Evolutionary conservation across 345 rosid species (phyloP), one percentile per base, ranked within the genome.

Genomic region (Adansonia digitata): DNA sequence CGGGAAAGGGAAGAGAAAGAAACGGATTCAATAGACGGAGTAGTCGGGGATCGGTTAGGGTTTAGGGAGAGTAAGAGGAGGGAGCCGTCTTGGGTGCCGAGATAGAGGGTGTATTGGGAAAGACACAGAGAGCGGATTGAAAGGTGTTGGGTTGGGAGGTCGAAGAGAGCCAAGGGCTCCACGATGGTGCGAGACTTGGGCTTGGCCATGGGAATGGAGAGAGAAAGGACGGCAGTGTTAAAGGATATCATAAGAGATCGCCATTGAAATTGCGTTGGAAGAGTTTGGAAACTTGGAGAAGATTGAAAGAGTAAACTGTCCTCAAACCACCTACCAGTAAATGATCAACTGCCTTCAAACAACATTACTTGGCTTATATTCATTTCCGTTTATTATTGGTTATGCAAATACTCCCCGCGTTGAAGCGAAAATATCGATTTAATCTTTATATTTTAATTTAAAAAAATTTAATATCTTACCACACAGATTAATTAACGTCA

Each of bases 71-170:
- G 88, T 24, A 90, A 75, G 61, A 89, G 29, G 64, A 94, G 85
- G 76, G 86, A 79, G 55, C 97, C 97, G 20, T 93, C 83, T 71
- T 69, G 77, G 62, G 95, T 86, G 20, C 94, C 97, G 63, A 85
- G 27, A 86, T 87, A 89, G 74, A 90, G 76, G 53, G 88, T 82
- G 80, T 86, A 76, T 75, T 83, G 86, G 74, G 90, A 83, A 75
- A 81, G 85, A 83, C 90, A 82, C 77, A 75, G n/a, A n/a, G 92
- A 74, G 59, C 82, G 77, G 69, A 90, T 64, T 26, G 90, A 80
- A 37, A 84, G 48, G 72, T 88, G 82, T 61, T 78, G 86, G 74
- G 84, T 80, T 56, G 81, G 80, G 79, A 83, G 88, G 77, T 88
- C 92, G 76, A 83, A 84, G 75, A 72, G 86, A 59, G 87, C 73